Conservation (phyloP, 2,329 filamentous ascomycete genomes). For the Venturia carpophila region DNA sequence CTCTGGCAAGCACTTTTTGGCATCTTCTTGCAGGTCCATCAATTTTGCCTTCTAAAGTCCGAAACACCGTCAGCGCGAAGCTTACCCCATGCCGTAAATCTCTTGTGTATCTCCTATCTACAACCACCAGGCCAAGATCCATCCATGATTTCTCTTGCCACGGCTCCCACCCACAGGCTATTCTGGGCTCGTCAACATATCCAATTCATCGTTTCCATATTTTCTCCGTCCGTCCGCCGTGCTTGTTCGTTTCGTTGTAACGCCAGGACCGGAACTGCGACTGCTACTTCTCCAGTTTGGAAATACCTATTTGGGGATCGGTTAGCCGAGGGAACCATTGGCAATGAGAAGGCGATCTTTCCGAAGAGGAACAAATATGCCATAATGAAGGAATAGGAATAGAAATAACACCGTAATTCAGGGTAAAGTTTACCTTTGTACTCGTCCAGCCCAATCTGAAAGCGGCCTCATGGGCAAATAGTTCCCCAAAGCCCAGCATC, state of each 20-base stretch:
- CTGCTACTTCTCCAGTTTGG: slow-evolving; percentile 51
- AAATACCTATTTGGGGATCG: slow-evolving; percentile 42
- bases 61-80: neutral
- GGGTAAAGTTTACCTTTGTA: slow-evolving; percentile 65
- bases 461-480: slow-evolving; percentile 92
- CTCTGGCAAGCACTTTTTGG: neutral
- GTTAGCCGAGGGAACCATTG: neutral
- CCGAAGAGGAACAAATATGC: slow-evolving; percentile 5
- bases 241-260: slow-evolving; percentile 67
- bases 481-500: slow-evolving; percentile 95
- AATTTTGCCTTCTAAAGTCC: neutral
- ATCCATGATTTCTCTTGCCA: neutral
- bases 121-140: neutral
- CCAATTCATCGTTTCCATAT: slow-evolving; percentile 40
- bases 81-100: neutral
- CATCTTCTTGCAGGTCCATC: neutral
- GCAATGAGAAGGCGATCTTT: neutral
- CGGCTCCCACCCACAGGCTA: slow-evolving; percentile 26
- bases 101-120: neutral
- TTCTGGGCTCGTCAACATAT: slow-evolving; percentile 62
- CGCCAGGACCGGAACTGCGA: slow-evolving; percentile 68
- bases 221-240: slow-evolving; percentile 46
- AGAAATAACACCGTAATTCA: neutral
- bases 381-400: neutral
- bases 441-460: slow-evolving; percentile 88